A percentile compares a stretch with the other conserved stretches of the same genome.
phyloP scores from a whole-genome alignment of 352 stramenopile genomes.

The Pythium apleroticum region DNA sequence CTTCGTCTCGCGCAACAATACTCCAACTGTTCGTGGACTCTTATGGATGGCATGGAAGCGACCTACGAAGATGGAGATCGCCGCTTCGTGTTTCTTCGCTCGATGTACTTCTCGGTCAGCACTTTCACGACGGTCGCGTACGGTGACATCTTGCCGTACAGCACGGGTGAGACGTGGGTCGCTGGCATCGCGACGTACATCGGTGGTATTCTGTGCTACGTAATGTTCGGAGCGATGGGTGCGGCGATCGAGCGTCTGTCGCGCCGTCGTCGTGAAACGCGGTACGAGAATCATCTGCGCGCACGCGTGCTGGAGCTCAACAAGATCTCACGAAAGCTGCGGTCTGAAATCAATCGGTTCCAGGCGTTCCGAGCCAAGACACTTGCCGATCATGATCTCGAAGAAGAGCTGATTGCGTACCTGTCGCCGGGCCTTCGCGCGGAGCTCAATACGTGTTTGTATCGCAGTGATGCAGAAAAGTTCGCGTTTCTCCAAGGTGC shows the following conservation, averaged over 20 bases:
- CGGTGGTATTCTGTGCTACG: conserved; percentile 32
- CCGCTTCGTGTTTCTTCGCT: conserved; percentile 25
- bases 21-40: conserved; percentile 32
- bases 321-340: conserved; percentile 17
- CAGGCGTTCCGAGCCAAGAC: conserved; percentile 24
- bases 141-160: conserved; percentile 35
- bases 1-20: conserved; percentile 26
- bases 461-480: conserved; percentile 5
- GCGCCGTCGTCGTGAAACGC: conserved; percentile 14
- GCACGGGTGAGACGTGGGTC: conserved; percentile 25
- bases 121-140: conserved; percentile 38
- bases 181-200: conserved; percentile 23
- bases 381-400: conserved; percentile 18
- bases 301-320: conserved; percentile 26
- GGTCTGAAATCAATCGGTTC: conserved; percentile 28
- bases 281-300: conserved; percentile 27
- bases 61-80: conserved; percentile 13
- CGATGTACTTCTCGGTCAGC: conserved; percentile 37
- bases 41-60: conserved; percentile 29
- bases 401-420: conserved; percentile 19
- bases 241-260: conserved; percentile 26
- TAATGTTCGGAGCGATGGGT: conserved; percentile 31
- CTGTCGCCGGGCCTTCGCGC: conserved; percentile 23
- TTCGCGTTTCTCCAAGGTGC: conserved; percentile 17
- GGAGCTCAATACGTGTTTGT: conserved; percentile 21